Percentiles rank a stretch among this genome's conserved stretches.
Conservation (phyloP, 192 early-diverging fungal species). For the Coemansia interrupta region DNA sequence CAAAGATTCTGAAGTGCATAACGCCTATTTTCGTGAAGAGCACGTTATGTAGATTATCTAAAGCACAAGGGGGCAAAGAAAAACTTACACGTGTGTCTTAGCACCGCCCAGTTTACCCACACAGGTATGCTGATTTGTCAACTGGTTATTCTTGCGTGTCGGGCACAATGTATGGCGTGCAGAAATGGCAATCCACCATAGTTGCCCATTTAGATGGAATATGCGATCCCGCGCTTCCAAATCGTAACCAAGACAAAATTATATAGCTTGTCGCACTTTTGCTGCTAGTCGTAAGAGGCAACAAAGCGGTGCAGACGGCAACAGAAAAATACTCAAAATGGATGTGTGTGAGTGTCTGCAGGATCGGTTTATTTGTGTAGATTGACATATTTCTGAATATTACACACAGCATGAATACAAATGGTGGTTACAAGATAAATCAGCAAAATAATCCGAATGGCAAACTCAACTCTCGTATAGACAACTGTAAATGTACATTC, state of each 20-base stretch:
- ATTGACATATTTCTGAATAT: neutral
- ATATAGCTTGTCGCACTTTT: too few species aligned
- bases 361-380: too few species aligned
- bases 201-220: neutral
- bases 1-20: too few species aligned
- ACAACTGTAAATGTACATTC: too few species aligned
- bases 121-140: too few species aligned
- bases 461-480: neutral
- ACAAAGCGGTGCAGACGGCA: too few species aligned
- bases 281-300: too few species aligned
- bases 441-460: neutral
- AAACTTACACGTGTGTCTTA: neutral
- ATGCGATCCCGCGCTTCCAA: neutral
- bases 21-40: neutral
- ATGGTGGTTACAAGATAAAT: neutral
- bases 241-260: neutral
- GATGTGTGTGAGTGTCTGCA: too few species aligned
- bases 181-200: neutral
- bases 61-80: too few species aligned
- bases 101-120: neutral
- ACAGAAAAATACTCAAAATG: too few species aligned
- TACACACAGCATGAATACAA: neutral
- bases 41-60: conserved; percentile 2
- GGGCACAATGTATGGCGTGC: neutral
- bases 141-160: neutral